A percentile compares a stretch with the other conserved stretches of the same genome.
These are phyloP conservation scores for Eucalyptus camaldulensis DNA, from an alignment of 345 rosid genomes.

Conservation along the genomic window DNA sequence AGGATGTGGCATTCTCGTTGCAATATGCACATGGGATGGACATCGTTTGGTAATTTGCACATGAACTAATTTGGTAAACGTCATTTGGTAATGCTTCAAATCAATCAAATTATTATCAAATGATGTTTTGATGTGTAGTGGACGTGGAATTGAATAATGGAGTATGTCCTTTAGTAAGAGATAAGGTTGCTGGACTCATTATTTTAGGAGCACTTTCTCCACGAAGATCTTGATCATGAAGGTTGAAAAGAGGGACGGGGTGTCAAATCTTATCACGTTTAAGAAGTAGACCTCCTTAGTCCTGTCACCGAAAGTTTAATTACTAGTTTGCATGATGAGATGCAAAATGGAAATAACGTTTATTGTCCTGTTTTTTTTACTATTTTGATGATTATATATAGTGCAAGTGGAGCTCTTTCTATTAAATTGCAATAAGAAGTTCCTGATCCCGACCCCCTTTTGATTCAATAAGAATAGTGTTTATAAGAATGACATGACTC, in stretches of 20 bases:
- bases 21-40: too few relatives aligned
- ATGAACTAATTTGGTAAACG: too few relatives aligned
- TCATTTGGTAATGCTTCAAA: too few relatives aligned
- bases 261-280: background rate
- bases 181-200: too few relatives aligned
- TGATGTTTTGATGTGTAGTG: background rate
- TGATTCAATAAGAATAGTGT: background rate
- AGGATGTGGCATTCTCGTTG: too few relatives aligned
- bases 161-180: background rate
- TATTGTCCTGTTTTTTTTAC: too few relatives aligned
- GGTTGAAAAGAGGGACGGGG: background rate
- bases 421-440: background rate
- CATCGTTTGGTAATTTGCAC: too few relatives aligned
- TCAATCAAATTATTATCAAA: background rate
- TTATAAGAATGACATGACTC: rapidly evolving
- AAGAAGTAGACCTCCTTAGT: background rate
- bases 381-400: background rate
- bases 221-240: too few relatives aligned
- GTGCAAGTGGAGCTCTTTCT: background rate
- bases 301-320: background rate
- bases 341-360: too few relatives aligned
- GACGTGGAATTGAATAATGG: background rate
- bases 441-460: background rate
- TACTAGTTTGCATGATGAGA: background rate
- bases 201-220: background rate